Evolutionary conservation across 2,329 filamentous ascomycete genomes (phyloP).

Genomic region (Hypoxylon sp.): DNA sequence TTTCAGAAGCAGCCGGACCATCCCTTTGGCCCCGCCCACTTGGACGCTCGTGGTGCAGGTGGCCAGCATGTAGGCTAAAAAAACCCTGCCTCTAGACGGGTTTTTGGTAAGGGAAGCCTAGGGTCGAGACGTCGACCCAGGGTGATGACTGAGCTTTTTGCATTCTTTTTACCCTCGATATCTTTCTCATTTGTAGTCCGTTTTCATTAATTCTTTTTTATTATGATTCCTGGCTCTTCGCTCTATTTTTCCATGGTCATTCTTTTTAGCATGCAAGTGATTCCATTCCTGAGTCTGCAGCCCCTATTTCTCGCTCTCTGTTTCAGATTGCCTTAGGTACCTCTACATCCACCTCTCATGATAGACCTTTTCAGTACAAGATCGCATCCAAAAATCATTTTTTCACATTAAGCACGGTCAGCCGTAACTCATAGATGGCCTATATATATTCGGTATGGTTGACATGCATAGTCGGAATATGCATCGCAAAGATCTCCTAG

Average conservation of each 20-base stretch:
- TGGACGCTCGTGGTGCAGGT: background rate
- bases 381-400: too few species aligned
- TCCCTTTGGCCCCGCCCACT: background rate
- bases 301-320: background rate
- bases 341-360: too few species aligned
- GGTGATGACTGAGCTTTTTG: conserved; percentile 1
- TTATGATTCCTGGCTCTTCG: background rate
- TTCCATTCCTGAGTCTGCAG: background rate
- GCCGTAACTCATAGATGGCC: too few species aligned
- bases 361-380: too few species aligned
- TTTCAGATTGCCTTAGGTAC: too few species aligned
- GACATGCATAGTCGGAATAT: too few species aligned
- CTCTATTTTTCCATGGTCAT: background rate
- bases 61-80: background rate
- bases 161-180: background rate
- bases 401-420: too few species aligned
- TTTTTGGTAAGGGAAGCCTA: background rate
- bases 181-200: background rate
- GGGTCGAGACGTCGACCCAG: background rate
- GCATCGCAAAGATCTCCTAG: too few species aligned
- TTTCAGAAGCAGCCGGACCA: background rate
- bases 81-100: background rate
- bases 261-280: background rate
- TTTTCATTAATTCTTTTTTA: background rate
- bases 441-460: too few species aligned